These are phyloP conservation scores for Globisporangium megalacanthum DNA, from an alignment of 352 stramenopile genomes.

Conservation along the genomic window DNA sequence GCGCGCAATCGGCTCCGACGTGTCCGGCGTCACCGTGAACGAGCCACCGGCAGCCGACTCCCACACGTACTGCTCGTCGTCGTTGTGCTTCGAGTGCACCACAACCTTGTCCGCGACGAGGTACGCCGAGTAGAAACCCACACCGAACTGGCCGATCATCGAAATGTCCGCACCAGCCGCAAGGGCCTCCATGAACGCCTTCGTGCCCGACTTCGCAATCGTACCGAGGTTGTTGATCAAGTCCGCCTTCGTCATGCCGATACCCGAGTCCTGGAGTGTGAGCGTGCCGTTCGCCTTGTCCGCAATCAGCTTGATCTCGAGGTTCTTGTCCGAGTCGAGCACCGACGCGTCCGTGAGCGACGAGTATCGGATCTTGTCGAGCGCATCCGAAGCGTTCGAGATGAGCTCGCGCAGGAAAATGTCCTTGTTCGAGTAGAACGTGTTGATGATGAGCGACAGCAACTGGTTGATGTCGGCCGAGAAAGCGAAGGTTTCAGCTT, in stretches of 20 bases:
- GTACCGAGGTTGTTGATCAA: constrained; percentile 99
- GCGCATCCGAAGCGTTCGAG: constrained; percentile 95
- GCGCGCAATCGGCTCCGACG: constrained; percentile 79
- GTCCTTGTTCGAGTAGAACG: constrained; percentile 99
- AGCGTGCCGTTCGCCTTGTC: constrained; percentile 99
- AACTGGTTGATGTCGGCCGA: constrained; percentile 99
- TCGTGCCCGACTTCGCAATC: constrained; percentile 99
- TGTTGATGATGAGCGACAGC: constrained; percentile 97
- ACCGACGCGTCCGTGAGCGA: constrained; percentile 95
- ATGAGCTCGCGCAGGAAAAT: constrained; percentile 98
- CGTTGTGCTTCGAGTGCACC: constrained; percentile 99
- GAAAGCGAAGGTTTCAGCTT: constrained; percentile 99
- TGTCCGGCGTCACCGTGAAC: constrained; percentile 94
- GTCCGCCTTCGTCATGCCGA: constrained; percentile 99
- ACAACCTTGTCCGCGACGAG: constrained; percentile 98
- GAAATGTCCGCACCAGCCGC: constrained; percentile 96
- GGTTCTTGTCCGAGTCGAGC: constrained; percentile 95
- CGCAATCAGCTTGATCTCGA: constrained; percentile 99
- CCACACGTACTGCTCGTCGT: constrained; percentile 98
- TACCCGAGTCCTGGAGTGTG: constrained; percentile 98
- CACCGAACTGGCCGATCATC: constrained; percentile 99
- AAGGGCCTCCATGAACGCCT: constrained; percentile 99
- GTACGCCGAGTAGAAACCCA: constrained; percentile 99
- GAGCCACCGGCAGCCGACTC: constrained; percentile 95
- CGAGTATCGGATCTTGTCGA: constrained; percentile 98